Percentiles rank a stretch among this genome's conserved stretches.
Conservation (phyloP, 2,329 filamentous ascomycete species). For the Arthrobotrys megalospora region DNA sequence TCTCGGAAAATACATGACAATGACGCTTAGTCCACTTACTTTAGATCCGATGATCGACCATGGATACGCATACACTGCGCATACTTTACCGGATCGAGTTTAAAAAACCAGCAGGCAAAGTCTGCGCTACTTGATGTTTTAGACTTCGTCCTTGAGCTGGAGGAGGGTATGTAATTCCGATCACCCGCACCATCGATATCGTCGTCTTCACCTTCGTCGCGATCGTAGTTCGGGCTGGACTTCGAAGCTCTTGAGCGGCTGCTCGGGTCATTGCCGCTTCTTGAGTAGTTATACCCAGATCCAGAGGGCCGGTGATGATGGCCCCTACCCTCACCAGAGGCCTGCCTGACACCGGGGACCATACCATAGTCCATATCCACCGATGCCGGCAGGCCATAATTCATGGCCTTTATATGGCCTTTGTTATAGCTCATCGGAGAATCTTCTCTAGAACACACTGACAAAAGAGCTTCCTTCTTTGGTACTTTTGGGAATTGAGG, state of each 20-base stretch:
- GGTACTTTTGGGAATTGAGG: not conserved
- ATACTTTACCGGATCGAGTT: constrained; percentile 55
- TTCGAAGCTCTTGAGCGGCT: constrained; percentile 16
- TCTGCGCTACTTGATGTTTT: constrained; percentile 22
- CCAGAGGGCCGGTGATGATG: constrained; percentile 10
- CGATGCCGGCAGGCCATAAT: constrained; percentile 27
- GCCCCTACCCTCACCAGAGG: constrained; percentile 18
- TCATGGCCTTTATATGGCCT: not conserved
- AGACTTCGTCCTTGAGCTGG: constrained; percentile 28
- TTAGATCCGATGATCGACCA: constrained; percentile 55
- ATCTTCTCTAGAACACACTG: not conserved
- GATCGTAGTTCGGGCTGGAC: not conserved
- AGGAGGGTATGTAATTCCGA: constrained; percentile 48
- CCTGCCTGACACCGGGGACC: constrained; percentile 22
- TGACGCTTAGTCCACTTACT: constrained; percentile 10
- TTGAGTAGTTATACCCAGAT: constrained; percentile 15
- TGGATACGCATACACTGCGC: constrained; percentile 55
- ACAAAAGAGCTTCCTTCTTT: constrained; percentile 11
- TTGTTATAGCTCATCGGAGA: constrained; percentile 1
- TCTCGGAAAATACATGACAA: not conserved
- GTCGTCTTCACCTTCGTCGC: constrained; percentile 40
- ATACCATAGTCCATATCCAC: constrained; percentile 21
- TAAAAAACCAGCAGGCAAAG: constrained; percentile 58
- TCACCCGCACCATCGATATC: not conserved
- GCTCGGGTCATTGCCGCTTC: not conserved